These are phyloP conservation scores for Purpureocillium lavendulum DNA, from an alignment of 2,329 filamentous ascomycete species.

Conservation along the genomic window DNA sequence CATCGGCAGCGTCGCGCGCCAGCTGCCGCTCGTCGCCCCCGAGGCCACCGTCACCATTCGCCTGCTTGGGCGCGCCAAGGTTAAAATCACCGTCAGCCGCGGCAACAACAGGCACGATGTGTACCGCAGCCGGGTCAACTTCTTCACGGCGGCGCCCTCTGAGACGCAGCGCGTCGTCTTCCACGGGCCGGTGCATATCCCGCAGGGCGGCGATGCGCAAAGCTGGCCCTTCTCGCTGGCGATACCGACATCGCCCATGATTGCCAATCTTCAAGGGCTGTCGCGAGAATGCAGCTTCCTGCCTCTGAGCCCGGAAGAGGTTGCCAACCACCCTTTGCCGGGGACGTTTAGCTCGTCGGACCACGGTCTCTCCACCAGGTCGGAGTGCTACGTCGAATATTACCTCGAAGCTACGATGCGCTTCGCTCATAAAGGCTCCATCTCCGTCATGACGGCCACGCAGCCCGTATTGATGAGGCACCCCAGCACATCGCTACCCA, in stretches of 20 bases:
- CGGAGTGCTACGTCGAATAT: slow-evolving; percentile 26
- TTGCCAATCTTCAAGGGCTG: neutral
- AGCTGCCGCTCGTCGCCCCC: slow-evolving; percentile 10
- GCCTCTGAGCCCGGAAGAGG: neutral
- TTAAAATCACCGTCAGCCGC: slow-evolving; percentile 11
- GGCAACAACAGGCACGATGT: slow-evolving; percentile 5
- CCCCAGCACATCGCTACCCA: slow-evolving; percentile 4
- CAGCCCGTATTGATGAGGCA: slow-evolving; percentile 14
- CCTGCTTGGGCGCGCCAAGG: slow-evolving; percentile 16
- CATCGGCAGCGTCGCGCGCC: slow-evolving; percentile 15
- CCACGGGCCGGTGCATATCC: slow-evolving; percentile 17
- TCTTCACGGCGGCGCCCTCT: slow-evolving; percentile 6
- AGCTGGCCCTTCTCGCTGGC: slow-evolving; percentile 20
- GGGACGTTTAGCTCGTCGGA: slow-evolving; percentile 5
- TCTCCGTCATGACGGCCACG: slow-evolving; percentile 6
- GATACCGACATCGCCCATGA: slow-evolving; percentile 11
- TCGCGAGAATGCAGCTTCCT: slow-evolving; percentile 10
- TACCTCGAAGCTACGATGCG: slow-evolving; percentile 20
- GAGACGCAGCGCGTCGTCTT: slow-evolving; percentile 9
- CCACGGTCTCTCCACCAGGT: slow-evolving; percentile 2
- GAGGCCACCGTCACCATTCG: slow-evolving; percentile 12
- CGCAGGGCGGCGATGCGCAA: neutral
- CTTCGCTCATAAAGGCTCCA: neutral
- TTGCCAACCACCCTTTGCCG: slow-evolving; percentile 10
- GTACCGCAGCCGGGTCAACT: slow-evolving; percentile 15